Evolutionary conservation across 768 basidiomycete genomes (phyloP), one percentile per base, ranked within the genome.

Genomic region (Harrya chromipes): DNA sequence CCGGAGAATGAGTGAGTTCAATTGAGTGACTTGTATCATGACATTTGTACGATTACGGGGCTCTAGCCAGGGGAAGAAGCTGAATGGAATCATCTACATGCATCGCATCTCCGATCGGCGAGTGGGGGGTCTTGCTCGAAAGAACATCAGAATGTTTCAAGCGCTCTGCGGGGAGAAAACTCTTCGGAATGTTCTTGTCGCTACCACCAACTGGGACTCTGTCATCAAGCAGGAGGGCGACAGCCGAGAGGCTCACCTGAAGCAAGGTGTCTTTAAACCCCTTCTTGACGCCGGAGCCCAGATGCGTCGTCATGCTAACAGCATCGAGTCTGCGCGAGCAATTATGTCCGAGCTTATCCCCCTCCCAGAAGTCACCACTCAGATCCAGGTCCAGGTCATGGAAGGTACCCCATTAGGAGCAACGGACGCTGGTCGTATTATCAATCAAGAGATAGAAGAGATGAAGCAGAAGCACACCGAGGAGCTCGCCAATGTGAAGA

Each of bases 141-240:
- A 70, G 50, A 75, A 73, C 49, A 73, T 75, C 48, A 59, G 62
- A 20, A 68, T 77, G 63, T 76, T 79, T 60, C 54, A 70, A 16
- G 63, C 71, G 43, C 64, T 80, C 16, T 80, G 77, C 43, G 77
- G 78, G 1, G 68, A 72, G 20, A 59, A 47, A 10, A 65, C 71
- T 10, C 68, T 78, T 16, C 50, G 59, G 24, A 77, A 72, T 42
- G 74, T 79, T 16, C 59, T 72, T 3, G 67, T 79, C 39, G 70
- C 70, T 27, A 78, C 78, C 1, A 78, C 68, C 14, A 76, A 72
- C 72, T 78, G 77, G 76, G 67, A 61, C 16, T 54, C 65, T 27
- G 65, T 72, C 31, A 58, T 52, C 7, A 40, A 46, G 19, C 55
- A 58, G 6, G 48, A 66, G 1, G 70, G 62, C 7, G 40, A 53